phyloP scores from a whole-genome alignment of 345 rosid genomes.

The Bruguiera gymnorhiza region DNA sequence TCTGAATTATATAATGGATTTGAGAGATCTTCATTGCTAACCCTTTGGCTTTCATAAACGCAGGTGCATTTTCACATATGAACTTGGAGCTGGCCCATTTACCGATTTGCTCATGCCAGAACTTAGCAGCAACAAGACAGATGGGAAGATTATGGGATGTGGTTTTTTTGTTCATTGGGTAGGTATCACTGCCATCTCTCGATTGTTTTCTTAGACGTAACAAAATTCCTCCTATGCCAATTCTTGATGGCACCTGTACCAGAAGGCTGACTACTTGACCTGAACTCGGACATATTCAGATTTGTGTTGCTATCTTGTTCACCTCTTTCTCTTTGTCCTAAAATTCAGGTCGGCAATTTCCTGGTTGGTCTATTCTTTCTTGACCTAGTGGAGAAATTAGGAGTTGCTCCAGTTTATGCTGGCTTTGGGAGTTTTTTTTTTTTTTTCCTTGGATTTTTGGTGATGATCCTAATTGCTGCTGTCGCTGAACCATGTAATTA shows the following conservation, averaged over 20 bases:
- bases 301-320: background rate
- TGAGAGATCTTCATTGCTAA: background rate
- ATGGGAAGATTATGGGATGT: constrained; percentile 73
- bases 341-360: constrained; percentile 62
- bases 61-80: constrained; percentile 68
- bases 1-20: no score
- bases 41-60: background rate
- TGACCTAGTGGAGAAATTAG: constrained; percentile 51
- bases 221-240: background rate
- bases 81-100: constrained; percentile 75
- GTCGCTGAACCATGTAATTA: no score
- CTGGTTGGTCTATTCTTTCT: constrained; percentile 76
- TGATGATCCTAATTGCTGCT: no score
- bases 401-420: constrained; percentile 54
- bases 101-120: constrained; percentile 74
- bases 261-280: background rate
- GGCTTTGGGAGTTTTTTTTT: constrained; percentile 47
- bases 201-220: background rate
- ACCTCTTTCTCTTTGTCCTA: background rate
- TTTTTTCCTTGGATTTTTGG: no score
- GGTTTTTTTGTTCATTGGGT: constrained; percentile 84
- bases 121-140: constrained; percentile 60
- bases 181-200: constrained; percentile 6
- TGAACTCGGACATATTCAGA: no score
- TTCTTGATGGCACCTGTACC: background rate